phyloP scores from a whole-genome alignment of 345 rosid genomes.

The Citrus inodora region DNA sequence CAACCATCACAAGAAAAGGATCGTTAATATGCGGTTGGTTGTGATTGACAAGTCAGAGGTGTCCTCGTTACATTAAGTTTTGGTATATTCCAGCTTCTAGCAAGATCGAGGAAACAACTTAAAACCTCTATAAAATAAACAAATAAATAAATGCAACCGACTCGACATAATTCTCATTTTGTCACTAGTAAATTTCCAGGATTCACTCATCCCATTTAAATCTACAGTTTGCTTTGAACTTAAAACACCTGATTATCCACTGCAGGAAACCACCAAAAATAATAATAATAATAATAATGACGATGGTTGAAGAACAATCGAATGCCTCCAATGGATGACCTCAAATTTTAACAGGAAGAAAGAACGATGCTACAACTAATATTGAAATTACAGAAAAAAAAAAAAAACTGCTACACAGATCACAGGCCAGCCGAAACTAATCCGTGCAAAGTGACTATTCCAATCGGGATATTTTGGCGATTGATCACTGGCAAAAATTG shows the following conservation, averaged over 20 bases:
- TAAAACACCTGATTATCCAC: not conserved
- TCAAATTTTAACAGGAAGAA: constrained; percentile 8
- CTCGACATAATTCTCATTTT: not conserved
- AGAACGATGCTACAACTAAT: not conserved
- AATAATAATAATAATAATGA: not conserved
- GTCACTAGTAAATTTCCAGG: not conserved
- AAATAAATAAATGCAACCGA: not conserved
- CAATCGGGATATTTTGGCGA: constrained; percentile 63
- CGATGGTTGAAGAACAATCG: not conserved
- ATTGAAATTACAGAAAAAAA: not conserved
- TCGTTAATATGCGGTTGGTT: not conserved
- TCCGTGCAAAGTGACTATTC: constrained; percentile 91
- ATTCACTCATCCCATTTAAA: not conserved
- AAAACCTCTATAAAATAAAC: no score
- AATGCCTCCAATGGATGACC: not conserved
- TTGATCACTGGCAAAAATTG: constrained; percentile 85
- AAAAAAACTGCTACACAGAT: not conserved
- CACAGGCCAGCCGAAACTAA: constrained; percentile 88
- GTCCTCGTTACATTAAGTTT: not conserved
- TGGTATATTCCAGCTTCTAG: no score
- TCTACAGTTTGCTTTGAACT: not conserved
- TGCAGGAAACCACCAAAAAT: not conserved
- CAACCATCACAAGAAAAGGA: not conserved
- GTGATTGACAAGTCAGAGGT: not conserved
- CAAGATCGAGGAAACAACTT: no score